Evolutionary conservation across 78 protist species (phyloP).

Genomic region (Dictyostelium capitatum): DNA sequence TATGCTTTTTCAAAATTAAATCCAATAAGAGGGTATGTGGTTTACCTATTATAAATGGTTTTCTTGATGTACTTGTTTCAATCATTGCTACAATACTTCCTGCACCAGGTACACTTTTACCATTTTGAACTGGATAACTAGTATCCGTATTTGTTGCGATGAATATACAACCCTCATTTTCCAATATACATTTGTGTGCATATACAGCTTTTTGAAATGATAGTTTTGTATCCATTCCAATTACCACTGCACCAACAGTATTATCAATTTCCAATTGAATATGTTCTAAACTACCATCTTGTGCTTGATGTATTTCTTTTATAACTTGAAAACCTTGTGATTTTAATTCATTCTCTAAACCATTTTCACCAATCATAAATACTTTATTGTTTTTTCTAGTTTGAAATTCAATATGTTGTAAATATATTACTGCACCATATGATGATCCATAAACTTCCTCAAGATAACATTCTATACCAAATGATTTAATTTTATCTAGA

Average conservation of each 20-base stretch:
- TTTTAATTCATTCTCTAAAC: slow-evolving; percentile 40
- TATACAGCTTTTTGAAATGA: slow-evolving; percentile 52
- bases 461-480: slow-evolving; percentile 12
- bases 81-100: slow-evolving; percentile 28
- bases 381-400: slow-evolving; percentile 20
- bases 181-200: slow-evolving; percentile 25
- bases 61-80: not conserved
- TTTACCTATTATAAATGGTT: slow-evolving; percentile 63
- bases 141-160: slow-evolving; percentile 72
- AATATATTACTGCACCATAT: slow-evolving; percentile 43
- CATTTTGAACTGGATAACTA: slow-evolving; percentile 35
- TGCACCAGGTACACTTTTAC: slow-evolving; percentile 48
- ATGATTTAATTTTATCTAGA: slow-evolving; percentile 1
- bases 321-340: not conserved
- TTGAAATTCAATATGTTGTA: slow-evolving; percentile 2
- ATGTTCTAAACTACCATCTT: slow-evolving; percentile 14
- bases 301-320: not conserved
- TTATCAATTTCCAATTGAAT: slow-evolving; percentile 32
- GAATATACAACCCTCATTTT: slow-evolving; percentile 9
- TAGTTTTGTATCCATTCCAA: slow-evolving; percentile 59
- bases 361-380: slow-evolving; percentile 64
- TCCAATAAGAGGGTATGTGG: slow-evolving; percentile 51
- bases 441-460: slow-evolving; percentile 49
- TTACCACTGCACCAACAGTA: slow-evolving; percentile 61
- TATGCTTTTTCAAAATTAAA: slow-evolving; percentile 26